These are phyloP conservation scores for Cladosporium halotolerans DNA, from an alignment of 2,329 filamentous ascomycete genomes.

Conservation along the genomic window DNA sequence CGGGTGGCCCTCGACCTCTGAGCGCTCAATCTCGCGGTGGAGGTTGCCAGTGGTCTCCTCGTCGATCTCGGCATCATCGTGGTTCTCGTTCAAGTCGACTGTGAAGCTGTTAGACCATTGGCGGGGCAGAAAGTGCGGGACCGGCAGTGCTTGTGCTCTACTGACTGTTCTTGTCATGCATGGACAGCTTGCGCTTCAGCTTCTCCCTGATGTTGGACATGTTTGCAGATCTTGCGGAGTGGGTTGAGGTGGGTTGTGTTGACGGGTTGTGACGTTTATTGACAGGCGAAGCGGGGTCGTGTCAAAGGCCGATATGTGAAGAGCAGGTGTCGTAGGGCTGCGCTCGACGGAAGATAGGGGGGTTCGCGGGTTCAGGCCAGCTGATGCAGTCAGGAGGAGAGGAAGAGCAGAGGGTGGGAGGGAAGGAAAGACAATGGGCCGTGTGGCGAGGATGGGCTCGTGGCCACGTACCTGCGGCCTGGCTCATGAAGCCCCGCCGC, in stretches of 20 bases:
- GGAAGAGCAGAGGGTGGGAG: neutral
- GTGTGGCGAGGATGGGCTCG: neutral
- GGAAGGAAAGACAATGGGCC: neutral
- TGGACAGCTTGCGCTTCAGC: conserved; percentile 32
- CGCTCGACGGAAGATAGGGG: neutral
- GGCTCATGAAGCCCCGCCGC: neutral
- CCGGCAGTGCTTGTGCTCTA: neutral
- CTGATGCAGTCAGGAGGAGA: conserved; percentile 2
- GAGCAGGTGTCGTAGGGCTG: neutral
- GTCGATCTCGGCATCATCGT: conserved; percentile 31
- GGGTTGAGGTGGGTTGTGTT: neutral
- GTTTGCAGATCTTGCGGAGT: conserved; percentile 11
- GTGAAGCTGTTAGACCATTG: neutral
- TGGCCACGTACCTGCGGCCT: neutral
- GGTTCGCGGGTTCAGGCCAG: neutral
- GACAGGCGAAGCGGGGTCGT: neutral
- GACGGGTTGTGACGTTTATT: conserved; percentile 7
- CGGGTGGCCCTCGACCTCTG: conserved; percentile 26
- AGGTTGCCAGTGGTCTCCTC: conserved; percentile 33
- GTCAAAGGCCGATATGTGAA: neutral
- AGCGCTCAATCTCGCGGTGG: conserved; percentile 30
- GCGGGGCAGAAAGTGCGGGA: neutral
- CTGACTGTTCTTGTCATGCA: conserved; percentile 33
- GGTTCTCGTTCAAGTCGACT: conserved; percentile 26
- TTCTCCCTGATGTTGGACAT: conserved; percentile 32